Base-by-base conservation (phyloP, 495 filamentous ascomycete genomes). In the Geopyxis carbonaria region DNA sequence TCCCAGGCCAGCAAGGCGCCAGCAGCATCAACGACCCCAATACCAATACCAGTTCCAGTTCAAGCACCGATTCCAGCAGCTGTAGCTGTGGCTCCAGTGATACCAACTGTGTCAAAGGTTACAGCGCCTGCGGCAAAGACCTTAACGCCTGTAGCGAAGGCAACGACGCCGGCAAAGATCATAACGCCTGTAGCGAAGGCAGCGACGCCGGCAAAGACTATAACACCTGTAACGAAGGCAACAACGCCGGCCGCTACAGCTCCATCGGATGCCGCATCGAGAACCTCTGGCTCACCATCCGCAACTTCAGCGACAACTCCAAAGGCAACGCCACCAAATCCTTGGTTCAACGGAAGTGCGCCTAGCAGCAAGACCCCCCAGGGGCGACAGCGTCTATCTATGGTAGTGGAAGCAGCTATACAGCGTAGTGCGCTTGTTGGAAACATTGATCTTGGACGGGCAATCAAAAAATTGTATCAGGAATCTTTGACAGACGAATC, bases 361-460 rank as follows among this genome's bases (percentile, higher is more conserved):
- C 59, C 59, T 37, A 50, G 38, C 22, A 51, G 50, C 41, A 61
- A 55, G 34, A 60, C 55, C 2, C 54, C 59, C 5, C 47, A 45
- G 40, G 56, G 57, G 18, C 53, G 47, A 38, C 46, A 50, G 24
- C 58, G 48, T 15, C 39, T 63, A 5, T 48, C 55, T 19, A 48
- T 56, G 33, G 55, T 62, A 13, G 62, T 64, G 16, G 55, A 63
- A 27, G 48, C 52, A 18, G 61, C 61, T 34, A 45, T 62, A 31
- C 47, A 54, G 33, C 47, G 61, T 39, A 50, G 59, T 31, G 45
- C 45, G 39, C 53, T 59, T 36, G 50, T 59, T 37, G 58, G 59
- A 31, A 59, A 61, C 32, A 41, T 45, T 32, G 48, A 48, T 29
- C 50, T 64, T 22, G 61, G 61, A 23, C 40, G 47, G 35, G 61